Percentiles rank a stretch among this genome's conserved stretches.
phyloP scores from a whole-genome alignment of 2,329 filamentous ascomycete species.

The Hypoxylon sp. region DNA sequence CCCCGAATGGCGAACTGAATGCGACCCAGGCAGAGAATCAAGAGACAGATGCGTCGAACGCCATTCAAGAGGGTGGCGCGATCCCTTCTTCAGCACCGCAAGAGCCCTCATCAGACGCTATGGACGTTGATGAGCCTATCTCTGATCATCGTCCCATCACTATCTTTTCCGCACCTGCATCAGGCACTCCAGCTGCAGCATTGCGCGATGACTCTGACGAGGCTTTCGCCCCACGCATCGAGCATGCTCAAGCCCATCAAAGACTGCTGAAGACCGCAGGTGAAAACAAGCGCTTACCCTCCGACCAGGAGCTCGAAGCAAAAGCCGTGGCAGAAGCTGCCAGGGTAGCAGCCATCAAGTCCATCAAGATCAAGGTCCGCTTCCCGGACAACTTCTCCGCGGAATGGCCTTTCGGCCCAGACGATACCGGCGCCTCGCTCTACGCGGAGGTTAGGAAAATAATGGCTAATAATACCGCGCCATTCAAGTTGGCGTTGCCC shows the following conservation, averaged over 20 bases:
- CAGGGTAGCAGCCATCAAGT: constrained; percentile 75
- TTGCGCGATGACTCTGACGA: constrained; percentile 75
- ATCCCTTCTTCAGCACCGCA: constrained; percentile 12
- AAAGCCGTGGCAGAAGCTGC: constrained; percentile 76
- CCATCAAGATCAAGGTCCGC: constrained; percentile 82
- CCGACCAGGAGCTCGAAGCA: constrained; percentile 84
- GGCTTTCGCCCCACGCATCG: constrained; percentile 83
- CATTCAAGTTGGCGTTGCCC: constrained; percentile 80
- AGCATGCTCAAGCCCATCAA: constrained; percentile 83
- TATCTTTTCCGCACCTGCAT: constrained; percentile 84
- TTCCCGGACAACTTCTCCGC: constrained; percentile 89
- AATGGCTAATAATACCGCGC: constrained; percentile 74
- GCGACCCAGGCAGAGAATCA: constrained; percentile 21
- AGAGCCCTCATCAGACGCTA: constrained; percentile 43
- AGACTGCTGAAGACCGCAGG: constrained; percentile 72
- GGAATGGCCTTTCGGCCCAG: constrained; percentile 77
- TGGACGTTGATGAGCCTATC: constrained; percentile 50
- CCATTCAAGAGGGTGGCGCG: constrained; percentile 13
- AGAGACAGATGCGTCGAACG: constrained; percentile 8
- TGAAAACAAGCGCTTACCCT: constrained; percentile 83
- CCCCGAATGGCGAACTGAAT: constrained; percentile 3
- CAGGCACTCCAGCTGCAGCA: constrained; percentile 82
- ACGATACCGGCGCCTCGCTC: constrained; percentile 78
- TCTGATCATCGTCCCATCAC: constrained; percentile 68
- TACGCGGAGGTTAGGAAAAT: constrained; percentile 82